Base-by-base conservation (phyloP, 352 stramenopile species). In the Blastocystis sp. region DNA sequence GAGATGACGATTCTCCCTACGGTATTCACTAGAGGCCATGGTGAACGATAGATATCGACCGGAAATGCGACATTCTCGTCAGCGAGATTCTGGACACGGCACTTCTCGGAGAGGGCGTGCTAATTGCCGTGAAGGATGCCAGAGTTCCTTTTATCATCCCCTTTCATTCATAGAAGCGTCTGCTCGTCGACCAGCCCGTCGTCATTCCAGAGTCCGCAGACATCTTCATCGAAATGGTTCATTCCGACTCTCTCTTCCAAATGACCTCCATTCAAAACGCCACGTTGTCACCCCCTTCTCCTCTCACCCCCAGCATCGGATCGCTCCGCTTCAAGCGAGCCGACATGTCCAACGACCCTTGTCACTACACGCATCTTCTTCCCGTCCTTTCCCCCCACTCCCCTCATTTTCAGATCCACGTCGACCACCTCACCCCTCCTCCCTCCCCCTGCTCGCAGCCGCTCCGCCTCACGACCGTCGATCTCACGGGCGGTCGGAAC, bases 21-120 rank as follows among this genome's bases (percentile, higher is more conserved):
- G 74, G 74, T 84, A 60, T 62, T 9, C 19, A 9, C 41, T 1
- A 28, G 3, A 4, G 38, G 1, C 2, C 7, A 19, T 2, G 43
- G 2, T 79, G 34, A 88, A 19, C 1, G 43, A 2, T 53, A 88
- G 64, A 79, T 78, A 9, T 88, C 14, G 41, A 40, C 14, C 34
- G 48, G 40, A 41, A 34, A 5, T 88, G 78, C 28, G 78, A 88
- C 61, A 88, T 88, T 67, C 41, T 88, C 11, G 78, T 88, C 14
- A 88, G 78, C 48, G 78, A 88, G 34, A 79, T 88, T 52, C 48
- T 88, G 9, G 78, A 88, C 34, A 88, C 78, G 2, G 62, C 62
- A 23, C 78, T 88, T 48, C 62, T 88, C 40, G 78, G 78, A 28
- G 78, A 88, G 66, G 78, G 78, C 40, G 78, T 88, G 28, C 11